phyloP scores from a whole-genome alignment of 2,329 filamentous ascomycete species.

The Sporothrix phasma region DNA sequence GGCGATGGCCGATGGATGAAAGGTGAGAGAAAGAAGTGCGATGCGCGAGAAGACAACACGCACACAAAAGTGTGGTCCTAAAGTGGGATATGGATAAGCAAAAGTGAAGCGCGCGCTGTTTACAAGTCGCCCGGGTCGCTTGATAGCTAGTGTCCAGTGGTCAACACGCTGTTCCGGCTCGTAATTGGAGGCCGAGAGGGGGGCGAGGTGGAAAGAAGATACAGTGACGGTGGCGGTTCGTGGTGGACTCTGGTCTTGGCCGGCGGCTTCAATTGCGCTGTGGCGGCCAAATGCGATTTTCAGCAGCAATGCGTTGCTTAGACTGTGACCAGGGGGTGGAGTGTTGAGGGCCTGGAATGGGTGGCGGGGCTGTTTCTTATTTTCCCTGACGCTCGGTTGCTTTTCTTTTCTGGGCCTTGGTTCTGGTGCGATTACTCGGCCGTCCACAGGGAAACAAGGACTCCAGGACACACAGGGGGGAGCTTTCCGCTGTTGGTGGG shows the following conservation, averaged over 20 bases:
- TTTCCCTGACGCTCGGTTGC: not conserved
- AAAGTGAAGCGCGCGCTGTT: slow-evolving; percentile 9
- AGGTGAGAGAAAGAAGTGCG: not conserved
- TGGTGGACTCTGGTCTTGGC: not conserved
- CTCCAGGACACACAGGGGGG: no score
- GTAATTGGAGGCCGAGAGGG: not conserved
- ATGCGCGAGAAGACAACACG: not conserved
- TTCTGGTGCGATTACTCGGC: slow-evolving; percentile 1
- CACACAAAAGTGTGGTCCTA: not conserved
- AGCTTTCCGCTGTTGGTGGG: not conserved
- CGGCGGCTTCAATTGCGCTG: not conserved
- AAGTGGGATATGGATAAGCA: slow-evolving; percentile 9
- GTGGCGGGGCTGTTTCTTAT: slow-evolving; percentile 9
- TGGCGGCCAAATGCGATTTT: not conserved
- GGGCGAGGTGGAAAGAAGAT: not conserved
- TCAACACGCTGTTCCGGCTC: not conserved
- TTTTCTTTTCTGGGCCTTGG: not conserved
- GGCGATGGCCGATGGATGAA: not conserved
- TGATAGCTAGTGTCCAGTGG: not conserved
- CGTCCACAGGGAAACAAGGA: not conserved
- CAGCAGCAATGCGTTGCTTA: not conserved
- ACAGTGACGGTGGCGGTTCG: not conserved
- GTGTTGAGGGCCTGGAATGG: not conserved
- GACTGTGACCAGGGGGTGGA: not conserved
- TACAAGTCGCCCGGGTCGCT: slow-evolving; percentile 6